phyloP scores from a whole-genome alignment of 305 asterid species.

The Solanum hybrid region DNA sequence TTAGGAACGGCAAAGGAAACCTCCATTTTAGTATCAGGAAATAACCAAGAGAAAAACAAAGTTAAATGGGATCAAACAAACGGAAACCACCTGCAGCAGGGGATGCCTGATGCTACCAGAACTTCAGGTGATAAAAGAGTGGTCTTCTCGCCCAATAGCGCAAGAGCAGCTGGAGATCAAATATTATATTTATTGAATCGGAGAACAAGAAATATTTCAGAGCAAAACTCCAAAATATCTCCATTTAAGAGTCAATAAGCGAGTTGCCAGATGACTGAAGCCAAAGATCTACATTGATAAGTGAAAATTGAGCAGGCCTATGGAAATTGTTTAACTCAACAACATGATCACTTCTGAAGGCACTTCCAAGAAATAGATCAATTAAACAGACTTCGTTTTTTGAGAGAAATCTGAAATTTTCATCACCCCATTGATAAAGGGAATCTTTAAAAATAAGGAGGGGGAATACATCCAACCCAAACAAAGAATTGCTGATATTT shows the following conservation, averaged over 20 bases:
- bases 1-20: neutral
- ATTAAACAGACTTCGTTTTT: neutral
- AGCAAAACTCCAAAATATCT: neutral
- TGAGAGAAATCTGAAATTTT: neutral
- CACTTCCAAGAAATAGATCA: neutral
- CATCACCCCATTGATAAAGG: neutral
- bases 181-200: conserved; percentile 1
- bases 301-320: neutral
- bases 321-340: neutral
- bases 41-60: neutral
- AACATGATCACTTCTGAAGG: neutral
- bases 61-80: neutral
- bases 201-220: neutral
- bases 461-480: neutral
- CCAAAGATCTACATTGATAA: neutral
- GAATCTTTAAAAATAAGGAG: neutral
- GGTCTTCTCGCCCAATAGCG: conserved; percentile 88
- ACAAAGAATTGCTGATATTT: neutral
- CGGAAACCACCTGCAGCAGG: conserved; percentile 82
- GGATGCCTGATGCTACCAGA: conserved; percentile 70
- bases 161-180: conserved; percentile 68
- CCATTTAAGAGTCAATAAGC: neutral
- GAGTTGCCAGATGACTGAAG: neutral
- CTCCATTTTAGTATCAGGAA: neutral
- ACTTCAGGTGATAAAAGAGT: conserved; percentile 85